Evolutionary conservation across 2,329 filamentous ascomycete species (phyloP).

Genomic region (Akanthomyces dipterigenus): DNA sequence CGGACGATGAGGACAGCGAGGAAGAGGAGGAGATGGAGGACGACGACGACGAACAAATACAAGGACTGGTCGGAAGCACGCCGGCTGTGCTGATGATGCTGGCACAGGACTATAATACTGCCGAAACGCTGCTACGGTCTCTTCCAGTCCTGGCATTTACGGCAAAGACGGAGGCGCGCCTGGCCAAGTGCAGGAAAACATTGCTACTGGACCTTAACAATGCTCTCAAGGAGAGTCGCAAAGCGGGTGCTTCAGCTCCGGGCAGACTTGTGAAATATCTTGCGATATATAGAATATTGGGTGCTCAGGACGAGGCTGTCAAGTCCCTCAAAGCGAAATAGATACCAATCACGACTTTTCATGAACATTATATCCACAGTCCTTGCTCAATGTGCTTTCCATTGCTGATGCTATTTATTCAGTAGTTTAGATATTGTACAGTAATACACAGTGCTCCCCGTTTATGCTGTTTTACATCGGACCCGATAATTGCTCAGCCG

Average conservation of each 20-base stretch:
- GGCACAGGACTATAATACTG: conserved; percentile 38
- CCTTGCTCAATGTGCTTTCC: background rate
- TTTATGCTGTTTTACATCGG: conserved; percentile 40
- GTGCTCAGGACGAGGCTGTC: conserved; percentile 46
- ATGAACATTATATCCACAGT: conserved; percentile 11
- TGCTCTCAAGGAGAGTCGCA: conserved; percentile 39
- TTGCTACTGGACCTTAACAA: conserved; percentile 49
- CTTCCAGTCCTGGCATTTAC: conserved; percentile 44
- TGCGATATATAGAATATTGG: conserved; percentile 45
- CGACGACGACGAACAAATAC: conserved; percentile 29
- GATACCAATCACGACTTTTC: conserved; percentile 25
- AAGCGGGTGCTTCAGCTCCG: conserved; percentile 36
- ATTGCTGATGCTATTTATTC: conserved; percentile 10
- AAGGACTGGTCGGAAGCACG: conserved; percentile 37
- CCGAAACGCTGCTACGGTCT: conserved; percentile 35
- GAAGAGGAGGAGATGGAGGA: conserved; percentile 35
- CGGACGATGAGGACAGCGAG: conserved; percentile 16
- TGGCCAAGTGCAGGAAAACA: conserved; percentile 48
- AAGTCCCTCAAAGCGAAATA: conserved; percentile 31
- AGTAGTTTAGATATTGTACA: conserved; percentile 14
- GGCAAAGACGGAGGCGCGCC: conserved; percentile 44
- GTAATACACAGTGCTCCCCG: conserved; percentile 4
- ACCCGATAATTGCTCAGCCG: conserved; percentile 44
- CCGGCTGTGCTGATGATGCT: conserved; percentile 39
- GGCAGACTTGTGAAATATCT: conserved; percentile 44